Base-by-base conservation (phyloP, 2,329 filamentous ascomycete genomes). In the Fusarium sp. region DNA sequence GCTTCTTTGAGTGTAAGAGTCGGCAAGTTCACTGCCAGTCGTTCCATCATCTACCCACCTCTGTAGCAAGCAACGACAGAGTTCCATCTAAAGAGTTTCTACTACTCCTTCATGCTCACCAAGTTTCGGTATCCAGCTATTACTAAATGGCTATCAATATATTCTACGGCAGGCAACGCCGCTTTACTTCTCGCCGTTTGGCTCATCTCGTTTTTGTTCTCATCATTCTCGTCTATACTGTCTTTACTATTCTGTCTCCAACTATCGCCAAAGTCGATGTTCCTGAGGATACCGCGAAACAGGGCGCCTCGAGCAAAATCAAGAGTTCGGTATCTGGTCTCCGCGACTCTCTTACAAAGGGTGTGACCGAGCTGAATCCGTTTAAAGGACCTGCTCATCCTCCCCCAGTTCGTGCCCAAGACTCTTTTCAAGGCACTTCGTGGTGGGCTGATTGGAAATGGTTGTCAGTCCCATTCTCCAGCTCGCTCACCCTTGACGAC, bases 391-490 rank as follows among this genome's bases (percentile, higher is more conserved):
- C 89, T 20, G 86, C 89, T 12, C 93, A 97, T 77, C 86, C 89
- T 64, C 91, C 92, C 18, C 88, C 90, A 4, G 86, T 89, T 54
- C 91, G 94, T 77, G 88, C 89, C 67, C 93, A 95, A 78, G 94
- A 92, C 76, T 92, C 91, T 7, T 90, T 88, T 76, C 91, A 90
- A 50, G 92, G 91, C 65, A 90, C 91, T 34, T 90, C 89, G 62
- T 98, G 95, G 95, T 92, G 93, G 80, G 90, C 88, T 68, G 90
- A 97, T 78, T 97, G 91, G 89, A 93, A 91, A 77, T 98, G 94
- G 94, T 85, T 92, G 73, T 92, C 92, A 65, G 81, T 81, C 54
- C 93, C 94, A 4, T 98, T 97, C 78, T 97, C 94, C 18, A 94
- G 90, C 42, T 88, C 89, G 16, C 84, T 96, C 60, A 90, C 88